Percentiles rank a stretch among this genome's conserved stretches.
Conservation (phyloP, 345 rosid species). For the Acer saccharum region DNA sequence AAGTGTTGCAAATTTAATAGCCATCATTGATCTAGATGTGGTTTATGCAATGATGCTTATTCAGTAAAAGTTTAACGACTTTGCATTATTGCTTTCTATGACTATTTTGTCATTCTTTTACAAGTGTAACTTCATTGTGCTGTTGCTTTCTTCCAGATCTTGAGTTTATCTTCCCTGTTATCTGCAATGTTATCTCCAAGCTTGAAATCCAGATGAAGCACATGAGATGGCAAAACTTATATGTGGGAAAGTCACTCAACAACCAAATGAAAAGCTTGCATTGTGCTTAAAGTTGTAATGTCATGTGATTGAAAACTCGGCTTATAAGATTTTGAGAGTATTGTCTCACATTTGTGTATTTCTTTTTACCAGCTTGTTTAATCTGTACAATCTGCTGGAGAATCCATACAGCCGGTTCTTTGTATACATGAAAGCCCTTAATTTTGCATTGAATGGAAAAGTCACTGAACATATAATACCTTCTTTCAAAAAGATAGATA, state of each 20-base stretch:
- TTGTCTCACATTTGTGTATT: constrained; percentile 22
- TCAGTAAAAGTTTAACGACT: not conserved
- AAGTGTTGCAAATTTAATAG: not conserved
- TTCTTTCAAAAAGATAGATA: constrained; percentile 78
- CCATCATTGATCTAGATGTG: not conserved
- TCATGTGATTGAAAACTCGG: constrained; percentile 6
- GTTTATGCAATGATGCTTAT: not conserved
- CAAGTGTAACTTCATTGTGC: not conserved
- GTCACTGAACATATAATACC: constrained; percentile 68
- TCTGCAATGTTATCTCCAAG: constrained; percentile 82
- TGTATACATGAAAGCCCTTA: constrained; percentile 78
- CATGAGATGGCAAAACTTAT: constrained; percentile 77
- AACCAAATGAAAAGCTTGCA: constrained; percentile 82
- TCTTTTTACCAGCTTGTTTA: constrained; percentile 73
- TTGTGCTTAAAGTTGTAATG: constrained; percentile 87
- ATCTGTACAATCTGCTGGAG: constrained; percentile 84
- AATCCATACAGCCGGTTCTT: constrained; percentile 64
- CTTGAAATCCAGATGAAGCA: constrained; percentile 60
- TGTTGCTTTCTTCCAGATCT: constrained; percentile 54
- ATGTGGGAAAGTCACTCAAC: constrained; percentile 74
- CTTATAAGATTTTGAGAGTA: constrained; percentile 2
- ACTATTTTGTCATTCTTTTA: not conserved
- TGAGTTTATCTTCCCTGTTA: constrained; percentile 91
- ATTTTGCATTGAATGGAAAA: constrained; percentile 74
- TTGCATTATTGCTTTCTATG: not conserved